phyloP scores from a whole-genome alignment of 345 rosid genomes.

The Theobroma cacao region DNA sequence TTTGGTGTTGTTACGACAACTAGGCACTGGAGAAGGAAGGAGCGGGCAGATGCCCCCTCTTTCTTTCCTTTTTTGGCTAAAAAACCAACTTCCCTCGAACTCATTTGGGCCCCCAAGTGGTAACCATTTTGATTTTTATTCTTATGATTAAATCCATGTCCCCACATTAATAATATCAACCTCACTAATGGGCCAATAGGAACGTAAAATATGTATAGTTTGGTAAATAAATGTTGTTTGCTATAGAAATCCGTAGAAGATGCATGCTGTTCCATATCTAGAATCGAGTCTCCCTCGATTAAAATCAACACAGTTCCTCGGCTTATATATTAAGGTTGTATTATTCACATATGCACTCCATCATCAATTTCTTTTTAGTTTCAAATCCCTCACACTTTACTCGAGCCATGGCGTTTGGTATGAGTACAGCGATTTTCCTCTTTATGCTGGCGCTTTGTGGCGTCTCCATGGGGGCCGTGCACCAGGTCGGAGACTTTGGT shows the following conservation, averaged over 20 bases:
- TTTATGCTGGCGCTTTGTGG: not conserved
- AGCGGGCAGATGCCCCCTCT: too few relatives aligned
- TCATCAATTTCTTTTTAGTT: not conserved
- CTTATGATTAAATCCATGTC: not conserved
- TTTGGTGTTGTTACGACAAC: not conserved
- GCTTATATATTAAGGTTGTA: not conserved
- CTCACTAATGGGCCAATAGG: too few relatives aligned
- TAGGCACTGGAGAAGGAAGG: too few relatives aligned
- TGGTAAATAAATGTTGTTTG: too few relatives aligned
- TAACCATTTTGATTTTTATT: not conserved
- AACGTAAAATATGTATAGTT: too few relatives aligned
- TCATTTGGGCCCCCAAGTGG: not conserved
- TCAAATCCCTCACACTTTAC: not conserved
- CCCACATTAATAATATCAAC: too few relatives aligned
- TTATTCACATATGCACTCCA: not conserved
- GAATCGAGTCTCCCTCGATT: not conserved
- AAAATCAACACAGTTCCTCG: not conserved
- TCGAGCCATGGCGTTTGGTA: not conserved
- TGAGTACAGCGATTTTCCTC: not conserved
- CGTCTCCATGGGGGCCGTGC: not conserved
- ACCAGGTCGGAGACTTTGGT: slow-evolving; percentile 18
- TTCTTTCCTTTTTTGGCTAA: not conserved
- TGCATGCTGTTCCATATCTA: not conserved
- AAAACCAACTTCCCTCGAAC: not conserved
- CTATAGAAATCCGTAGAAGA: not conserved